These are phyloP conservation scores for Colletotrichum neosansevieriae DNA, from an alignment of 2,329 filamentous ascomycete species.

Conservation along the genomic window DNA sequence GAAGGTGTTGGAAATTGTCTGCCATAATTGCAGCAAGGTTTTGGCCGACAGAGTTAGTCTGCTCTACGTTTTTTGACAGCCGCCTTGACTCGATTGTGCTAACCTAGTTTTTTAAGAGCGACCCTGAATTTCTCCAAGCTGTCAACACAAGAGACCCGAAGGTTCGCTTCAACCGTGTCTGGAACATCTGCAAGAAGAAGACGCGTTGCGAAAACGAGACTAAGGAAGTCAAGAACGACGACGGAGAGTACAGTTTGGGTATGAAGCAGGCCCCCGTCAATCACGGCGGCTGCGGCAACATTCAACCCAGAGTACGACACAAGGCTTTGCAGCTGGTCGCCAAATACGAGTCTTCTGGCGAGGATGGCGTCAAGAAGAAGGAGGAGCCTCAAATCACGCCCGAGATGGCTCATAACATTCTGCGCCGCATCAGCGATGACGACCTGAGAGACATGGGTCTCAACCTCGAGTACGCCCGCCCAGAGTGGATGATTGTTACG, in stretches of 20 bases:
- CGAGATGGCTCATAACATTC: conserved; percentile 85
- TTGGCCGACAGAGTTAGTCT: conserved; percentile 97
- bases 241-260: conserved; percentile 70
- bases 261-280: conserved; percentile 69
- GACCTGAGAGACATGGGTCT: conserved; percentile 90
- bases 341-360: conserved; percentile 79
- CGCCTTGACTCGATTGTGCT: conserved; percentile 68
- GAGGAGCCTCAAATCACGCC: conserved; percentile 88
- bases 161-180: conserved; percentile 91
- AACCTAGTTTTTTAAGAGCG: conserved; percentile 75
- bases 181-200: conserved; percentile 92
- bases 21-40: conserved; percentile 98
- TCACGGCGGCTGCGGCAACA: conserved; percentile 95
- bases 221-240: conserved; percentile 76
- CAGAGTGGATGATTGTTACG: conserved; percentile 98
- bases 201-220: conserved; percentile 84
- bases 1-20: conserved; percentile 98
- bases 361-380: conserved; percentile 77
- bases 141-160: conserved; percentile 91
- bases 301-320: conserved; percentile 88
- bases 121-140: conserved; percentile 85
- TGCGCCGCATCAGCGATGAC: conserved; percentile 84
- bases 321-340: conserved; percentile 86
- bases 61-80: conserved; percentile 64
- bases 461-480: conserved; percentile 93